Base-by-base conservation (phyloP, 2,329 filamentous ascomycete species). In the Xylaria sp. region DNA sequence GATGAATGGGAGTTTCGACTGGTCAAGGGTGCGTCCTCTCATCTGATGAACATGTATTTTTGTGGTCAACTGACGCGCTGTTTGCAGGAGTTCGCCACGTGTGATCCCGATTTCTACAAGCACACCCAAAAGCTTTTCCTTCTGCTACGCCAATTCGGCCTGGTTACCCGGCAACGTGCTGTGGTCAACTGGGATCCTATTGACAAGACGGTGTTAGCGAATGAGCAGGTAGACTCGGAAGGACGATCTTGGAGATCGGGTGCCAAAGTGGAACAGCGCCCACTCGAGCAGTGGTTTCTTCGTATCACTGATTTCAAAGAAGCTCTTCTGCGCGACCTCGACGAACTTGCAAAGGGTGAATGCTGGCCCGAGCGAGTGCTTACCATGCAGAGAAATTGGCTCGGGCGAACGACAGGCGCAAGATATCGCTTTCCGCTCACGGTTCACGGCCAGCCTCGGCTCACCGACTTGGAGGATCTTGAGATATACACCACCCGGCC, bases 101-200 rank as follows among this genome's bases (percentile, higher is more conserved):
- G 92, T 80, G 88, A 92, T 64, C 91, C 93, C 47, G 83, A 84
- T 9, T 96, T 95, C 76, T 97, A 96, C 79, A 91, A 92, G 74
- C 92, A 96, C 75, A 97, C 92, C 0, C 93, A 97, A 74, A 87
- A 86, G 70, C 86, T 97, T 66, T 97, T 97, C 74, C 82, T 96
- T 60, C 87, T 90, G 77, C 83, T 97, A 4, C 84, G 90, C 74
- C 81, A 90, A 67, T 84, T 86, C 62, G 91, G 90, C 0, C 82
- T 96, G 17, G 93, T 92, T 55, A 95, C 95, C 75, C 92, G 93
- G 73, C 88, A 87, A 35, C 89, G 95, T 70, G 91, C 92, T 19
- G 79, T 93, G 65, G 93, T 96, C 70, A 97, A 97, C 77, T 97
- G 92, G 79, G 93, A 96, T 69, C 93, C 93, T 1, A 84, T 96